A percentile compares a stretch with the other conserved stretches of the same genome.
Evolutionary conservation across 169 alveolate species (phyloP).

Genomic region (Cryptosporidium ubiquitum): DNA sequence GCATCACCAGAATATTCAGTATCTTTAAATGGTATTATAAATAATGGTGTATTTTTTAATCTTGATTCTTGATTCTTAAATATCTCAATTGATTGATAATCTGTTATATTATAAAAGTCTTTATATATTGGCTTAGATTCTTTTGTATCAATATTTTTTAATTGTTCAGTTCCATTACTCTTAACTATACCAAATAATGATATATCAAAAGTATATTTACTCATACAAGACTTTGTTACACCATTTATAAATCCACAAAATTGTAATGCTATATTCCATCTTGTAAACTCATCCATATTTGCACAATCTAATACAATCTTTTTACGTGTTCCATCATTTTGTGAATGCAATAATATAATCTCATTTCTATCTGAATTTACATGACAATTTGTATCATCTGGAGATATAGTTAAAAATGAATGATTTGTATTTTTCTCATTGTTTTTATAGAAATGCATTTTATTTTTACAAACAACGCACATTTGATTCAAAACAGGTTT

Average conservation of each 20-base stretch:
- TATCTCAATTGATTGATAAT: slow-evolving; percentile 65
- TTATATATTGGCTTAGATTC: slow-evolving; percentile 46
- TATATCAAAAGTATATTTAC: slow-evolving; percentile 67
- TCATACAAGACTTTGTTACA: slow-evolving; percentile 52
- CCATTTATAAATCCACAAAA: slow-evolving; percentile 60
- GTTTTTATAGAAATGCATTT: slow-evolving; percentile 45
- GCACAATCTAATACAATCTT: slow-evolving; percentile 67
- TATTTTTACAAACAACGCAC: slow-evolving; percentile 72
- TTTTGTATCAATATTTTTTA: slow-evolving; percentile 29
- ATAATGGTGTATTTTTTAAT: slow-evolving; percentile 39
- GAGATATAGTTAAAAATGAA: slow-evolving; percentile 56
- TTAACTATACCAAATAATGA: slow-evolving; percentile 29
- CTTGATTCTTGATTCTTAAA: slow-evolving; percentile 1
- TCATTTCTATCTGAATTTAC: slow-evolving; percentile 55
- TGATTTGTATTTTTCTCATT: neutral
- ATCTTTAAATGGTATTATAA: slow-evolving; percentile 69
- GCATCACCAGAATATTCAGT: slow-evolving; percentile 68
- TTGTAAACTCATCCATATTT: slow-evolving; percentile 50
- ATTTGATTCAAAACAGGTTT: slow-evolving; percentile 20
- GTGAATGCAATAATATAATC: slow-evolving; percentile 49
- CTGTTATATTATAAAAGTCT: slow-evolving; percentile 65
- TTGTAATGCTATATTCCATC: slow-evolving; percentile 60
- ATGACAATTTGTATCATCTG: slow-evolving; percentile 73
- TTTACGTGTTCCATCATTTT: slow-evolving; percentile 22
- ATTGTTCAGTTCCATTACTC: slow-evolving; percentile 32